A percentile compares a stretch with the other conserved stretches of the same genome.
These are phyloP conservation scores for Mesotaenium endlicherianum DNA, from an alignment of 139 green algal genomes.

Conservation along the genomic window DNA sequence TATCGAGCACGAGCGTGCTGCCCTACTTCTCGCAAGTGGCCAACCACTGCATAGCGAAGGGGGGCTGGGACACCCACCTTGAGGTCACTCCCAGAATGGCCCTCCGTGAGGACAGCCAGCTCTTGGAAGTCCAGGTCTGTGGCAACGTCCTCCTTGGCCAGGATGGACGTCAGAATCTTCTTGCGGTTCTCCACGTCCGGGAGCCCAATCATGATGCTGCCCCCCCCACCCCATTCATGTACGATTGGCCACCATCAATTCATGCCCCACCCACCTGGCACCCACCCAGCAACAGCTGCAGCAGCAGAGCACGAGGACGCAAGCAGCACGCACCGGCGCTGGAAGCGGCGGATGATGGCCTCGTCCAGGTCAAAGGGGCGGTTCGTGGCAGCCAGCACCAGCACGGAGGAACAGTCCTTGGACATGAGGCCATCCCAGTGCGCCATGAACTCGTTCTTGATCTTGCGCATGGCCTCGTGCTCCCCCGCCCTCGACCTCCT, in stretches of 20 bases:
- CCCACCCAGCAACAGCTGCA: background rate
- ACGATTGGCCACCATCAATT: background rate
- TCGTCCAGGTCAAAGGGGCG: constrained; percentile 73
- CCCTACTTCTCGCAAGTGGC: too few species aligned
- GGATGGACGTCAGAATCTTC: constrained; percentile 21
- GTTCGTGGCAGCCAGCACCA: constrained; percentile 77
- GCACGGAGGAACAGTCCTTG: constrained; percentile 48
- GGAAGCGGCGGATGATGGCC: constrained; percentile 64
- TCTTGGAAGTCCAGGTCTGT: constrained; percentile 40
- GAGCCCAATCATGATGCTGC: constrained; percentile 35
- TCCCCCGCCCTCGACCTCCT: constrained; percentile 49
- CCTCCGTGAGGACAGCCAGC: constrained; percentile 33
- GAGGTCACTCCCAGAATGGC: constrained; percentile 40
- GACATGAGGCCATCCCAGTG: constrained; percentile 71
- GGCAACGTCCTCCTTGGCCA: constrained; percentile 28
- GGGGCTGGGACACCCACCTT: too few species aligned
- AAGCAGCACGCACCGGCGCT: constrained; percentile 9
- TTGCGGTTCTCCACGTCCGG: constrained; percentile 32
- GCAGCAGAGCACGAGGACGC: background rate
- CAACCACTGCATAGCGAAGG: too few species aligned
- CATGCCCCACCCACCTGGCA: background rate
- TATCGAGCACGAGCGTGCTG: too few species aligned
- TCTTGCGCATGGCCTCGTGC: constrained; percentile 72
- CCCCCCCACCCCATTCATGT: background rate
- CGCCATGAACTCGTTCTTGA: constrained; percentile 75